Conservation (phyloP, 106 monocot species). For the Acanthochlamys bracteata region DNA sequence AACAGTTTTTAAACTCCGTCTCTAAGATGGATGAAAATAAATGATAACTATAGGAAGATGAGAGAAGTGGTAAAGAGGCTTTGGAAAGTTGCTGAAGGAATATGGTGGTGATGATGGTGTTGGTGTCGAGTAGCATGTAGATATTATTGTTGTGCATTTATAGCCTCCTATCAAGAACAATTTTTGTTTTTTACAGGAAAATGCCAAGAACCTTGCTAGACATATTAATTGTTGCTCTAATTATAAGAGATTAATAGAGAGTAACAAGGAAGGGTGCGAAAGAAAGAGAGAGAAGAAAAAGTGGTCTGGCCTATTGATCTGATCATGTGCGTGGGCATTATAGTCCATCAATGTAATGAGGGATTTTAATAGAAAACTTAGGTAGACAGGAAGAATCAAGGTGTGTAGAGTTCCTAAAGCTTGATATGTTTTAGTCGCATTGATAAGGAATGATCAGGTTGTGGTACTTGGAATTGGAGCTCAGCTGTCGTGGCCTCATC, state of each 20-base stretch:
- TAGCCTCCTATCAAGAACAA: constrained; percentile 6
- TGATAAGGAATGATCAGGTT: constrained; percentile 5
- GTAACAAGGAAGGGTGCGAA: too few species aligned
- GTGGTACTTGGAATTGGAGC: constrained; percentile 6
- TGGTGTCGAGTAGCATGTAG: constrained; percentile 8
- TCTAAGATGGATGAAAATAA: not conserved
- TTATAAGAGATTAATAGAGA: too few species aligned
- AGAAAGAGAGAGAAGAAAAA: constrained; percentile 7
- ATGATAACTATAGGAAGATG: not conserved
- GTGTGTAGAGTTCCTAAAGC: constrained; percentile 3
- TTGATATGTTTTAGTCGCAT: constrained; percentile 3
- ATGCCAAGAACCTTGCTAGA: not conserved
- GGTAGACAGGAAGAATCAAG: constrained; percentile 14
- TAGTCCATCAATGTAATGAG: not conserved
- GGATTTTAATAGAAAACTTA: not conserved
- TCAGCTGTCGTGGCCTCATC: constrained; percentile 6
- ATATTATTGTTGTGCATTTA: constrained; percentile 14
- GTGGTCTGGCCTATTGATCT: constrained; percentile 5
- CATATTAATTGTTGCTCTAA: not conserved
- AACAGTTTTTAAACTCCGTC: too few species aligned
- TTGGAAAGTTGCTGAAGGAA: not conserved
- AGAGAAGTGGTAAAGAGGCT: not conserved
- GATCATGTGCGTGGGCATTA: constrained; percentile 4
- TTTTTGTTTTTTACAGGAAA: not conserved
- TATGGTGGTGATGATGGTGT: constrained; percentile 8